A percentile compares a stretch with the other conserved stretches of the same genome.
Conservation (phyloP, 2,329 filamentous ascomycete species). For the Trichoderma afroharzianum region DNA sequence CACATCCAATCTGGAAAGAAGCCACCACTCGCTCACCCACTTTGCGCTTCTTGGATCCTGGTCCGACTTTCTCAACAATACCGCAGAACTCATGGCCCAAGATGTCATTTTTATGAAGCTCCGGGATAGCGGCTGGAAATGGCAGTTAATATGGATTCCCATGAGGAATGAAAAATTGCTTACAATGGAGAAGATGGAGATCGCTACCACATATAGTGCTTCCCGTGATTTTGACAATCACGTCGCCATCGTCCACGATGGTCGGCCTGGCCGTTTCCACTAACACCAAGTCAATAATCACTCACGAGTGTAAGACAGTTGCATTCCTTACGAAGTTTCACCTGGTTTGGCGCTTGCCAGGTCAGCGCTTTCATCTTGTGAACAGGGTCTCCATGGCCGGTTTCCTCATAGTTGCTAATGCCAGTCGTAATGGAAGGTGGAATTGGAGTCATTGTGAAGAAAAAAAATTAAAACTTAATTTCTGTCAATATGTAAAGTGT, state of each 20-base stretch:
- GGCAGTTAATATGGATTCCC: not conserved
- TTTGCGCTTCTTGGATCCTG: not conserved
- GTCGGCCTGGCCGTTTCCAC: not conserved
- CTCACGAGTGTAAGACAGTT: not conserved
- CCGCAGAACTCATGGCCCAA: not conserved
- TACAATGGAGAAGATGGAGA: not conserved
- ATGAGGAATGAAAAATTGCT: not conserved
- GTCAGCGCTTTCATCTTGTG: not conserved
- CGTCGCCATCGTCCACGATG: not conserved
- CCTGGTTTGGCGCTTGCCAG: not conserved
- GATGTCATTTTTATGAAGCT: not conserved
- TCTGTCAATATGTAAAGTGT: not conserved
- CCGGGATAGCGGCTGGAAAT: not conserved
- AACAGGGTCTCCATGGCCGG: not conserved
- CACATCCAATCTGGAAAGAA: not conserved
- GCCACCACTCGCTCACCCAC: not conserved
- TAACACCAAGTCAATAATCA: not conserved
- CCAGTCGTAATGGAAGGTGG: not conserved
- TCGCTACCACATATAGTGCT: not conserved
- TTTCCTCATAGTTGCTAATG: not conserved
- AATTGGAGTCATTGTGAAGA: not conserved
- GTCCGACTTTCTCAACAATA: not conserved
- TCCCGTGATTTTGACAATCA: not conserved
- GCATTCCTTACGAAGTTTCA: not conserved
- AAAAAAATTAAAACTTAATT: not conserved